A percentile compares a stretch with the other conserved stretches of the same genome.
These are phyloP conservation scores for Beverwykella pulmonaria DNA, from an alignment of 495 filamentous ascomycete species.

Conservation along the genomic window DNA sequence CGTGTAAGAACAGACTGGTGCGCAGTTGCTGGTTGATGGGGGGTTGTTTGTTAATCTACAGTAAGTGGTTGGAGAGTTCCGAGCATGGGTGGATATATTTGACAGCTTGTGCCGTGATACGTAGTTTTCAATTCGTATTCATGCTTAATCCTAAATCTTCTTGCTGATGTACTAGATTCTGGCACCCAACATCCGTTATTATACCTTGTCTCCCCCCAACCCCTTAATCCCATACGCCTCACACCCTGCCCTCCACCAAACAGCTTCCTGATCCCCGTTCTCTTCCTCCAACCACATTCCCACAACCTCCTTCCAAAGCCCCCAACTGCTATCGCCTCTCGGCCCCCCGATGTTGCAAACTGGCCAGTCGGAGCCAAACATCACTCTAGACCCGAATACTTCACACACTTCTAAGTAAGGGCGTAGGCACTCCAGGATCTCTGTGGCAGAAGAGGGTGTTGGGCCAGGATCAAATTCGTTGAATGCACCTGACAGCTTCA, in stretches of 20 bases:
- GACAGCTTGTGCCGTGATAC: background rate
- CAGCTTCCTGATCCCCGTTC: conserved; percentile 54
- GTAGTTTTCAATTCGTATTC: background rate
- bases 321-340: conserved; percentile 53
- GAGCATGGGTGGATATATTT: background rate
- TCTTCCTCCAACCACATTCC: conserved; percentile 62
- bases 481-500: conserved; percentile 88
- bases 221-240: conserved; percentile 41
- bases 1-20: conserved; percentile 59
- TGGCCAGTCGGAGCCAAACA: conserved; percentile 92
- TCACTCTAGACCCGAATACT: conserved; percentile 70
- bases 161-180: background rate
- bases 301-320: conserved; percentile 59
- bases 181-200: background rate
- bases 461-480: conserved; percentile 60
- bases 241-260: conserved; percentile 71
- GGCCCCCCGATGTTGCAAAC: conserved; percentile 73
- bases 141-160: background rate
- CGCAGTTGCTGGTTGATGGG: conserved; percentile 85
- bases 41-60: conserved; percentile 73
- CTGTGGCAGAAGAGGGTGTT: conserved; percentile 44
- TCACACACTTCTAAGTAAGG: conserved; percentile 73
- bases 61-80: conserved; percentile 38
- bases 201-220: background rate
- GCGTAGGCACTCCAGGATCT: conserved; percentile 49